A percentile compares a stretch with the other conserved stretches of the same genome.
Conservation (phyloP, 306 rosid species). For the Argentina anserina region DNA sequence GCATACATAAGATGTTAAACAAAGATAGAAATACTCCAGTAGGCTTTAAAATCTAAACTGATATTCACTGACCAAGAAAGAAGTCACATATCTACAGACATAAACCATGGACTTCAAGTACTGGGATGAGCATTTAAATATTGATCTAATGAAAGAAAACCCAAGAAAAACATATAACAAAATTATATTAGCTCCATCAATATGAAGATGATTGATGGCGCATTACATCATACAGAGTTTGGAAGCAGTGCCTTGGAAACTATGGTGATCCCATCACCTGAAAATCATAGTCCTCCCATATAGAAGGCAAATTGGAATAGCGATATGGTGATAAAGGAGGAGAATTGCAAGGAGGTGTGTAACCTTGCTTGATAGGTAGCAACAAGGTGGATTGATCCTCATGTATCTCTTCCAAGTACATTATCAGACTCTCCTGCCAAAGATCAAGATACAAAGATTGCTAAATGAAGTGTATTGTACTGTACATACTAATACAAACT, state of each 20-base stretch:
- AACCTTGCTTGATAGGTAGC: background rate
- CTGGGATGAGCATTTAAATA: too few species aligned
- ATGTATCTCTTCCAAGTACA: conserved; percentile 38
- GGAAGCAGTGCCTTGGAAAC: background rate
- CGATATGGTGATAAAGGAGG: background rate
- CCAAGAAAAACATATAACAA: background rate
- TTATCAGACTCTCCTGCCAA: conserved; percentile 26
- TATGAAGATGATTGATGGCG: background rate
- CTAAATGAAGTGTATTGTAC: background rate
- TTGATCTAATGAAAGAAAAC: too few species aligned
- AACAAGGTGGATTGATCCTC: conserved; percentile 23
- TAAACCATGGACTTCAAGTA: too few species aligned
- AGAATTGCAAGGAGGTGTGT: background rate
- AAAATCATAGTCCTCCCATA: background rate
- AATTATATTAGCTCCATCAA: background rate
- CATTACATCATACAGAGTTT: background rate
- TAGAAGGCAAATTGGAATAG: background rate
- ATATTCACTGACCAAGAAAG: too few species aligned
- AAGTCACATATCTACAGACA: too few species aligned
- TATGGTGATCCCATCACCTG: background rate
- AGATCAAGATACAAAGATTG: background rate
- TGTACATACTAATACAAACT: too few species aligned
- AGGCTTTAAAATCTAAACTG: too few species aligned
- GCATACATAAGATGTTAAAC: too few species aligned
- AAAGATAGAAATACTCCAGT: too few species aligned